These are phyloP conservation scores for Hyphodiscus hymeniophilus DNA, from an alignment of 495 filamentous ascomycete genomes.

Conservation along the genomic window DNA sequence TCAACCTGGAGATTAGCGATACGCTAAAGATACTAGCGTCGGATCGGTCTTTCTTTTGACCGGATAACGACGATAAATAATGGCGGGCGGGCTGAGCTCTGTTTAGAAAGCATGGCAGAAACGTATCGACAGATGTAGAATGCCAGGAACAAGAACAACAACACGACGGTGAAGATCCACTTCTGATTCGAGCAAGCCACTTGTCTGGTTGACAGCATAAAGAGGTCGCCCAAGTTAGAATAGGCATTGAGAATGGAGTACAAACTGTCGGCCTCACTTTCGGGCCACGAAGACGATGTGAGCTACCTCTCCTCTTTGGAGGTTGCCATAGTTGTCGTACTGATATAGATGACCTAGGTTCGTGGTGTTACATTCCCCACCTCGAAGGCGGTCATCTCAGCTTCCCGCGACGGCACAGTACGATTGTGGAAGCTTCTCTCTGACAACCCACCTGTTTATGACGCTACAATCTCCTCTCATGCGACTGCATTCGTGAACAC, in stretches of 20 bases:
- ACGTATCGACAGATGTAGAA: constrained; percentile 11
- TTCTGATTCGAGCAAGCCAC: background rate
- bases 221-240: background rate
- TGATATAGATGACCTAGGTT: constrained; percentile 49
- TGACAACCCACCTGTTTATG: constrained; percentile 59
- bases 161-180: background rate
- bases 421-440: constrained; percentile 70
- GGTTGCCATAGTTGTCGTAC: background rate
- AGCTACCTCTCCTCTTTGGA: constrained; percentile 25
- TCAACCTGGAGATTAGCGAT: too few relatives aligned
- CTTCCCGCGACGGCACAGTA: constrained; percentile 86
- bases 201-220: background rate
- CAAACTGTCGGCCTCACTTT: constrained; percentile 75
- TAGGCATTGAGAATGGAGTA: constrained; percentile 42
- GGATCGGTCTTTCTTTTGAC: background rate
- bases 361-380: constrained; percentile 76
- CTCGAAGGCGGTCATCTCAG: constrained; percentile 65
- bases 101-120: constrained; percentile 8
- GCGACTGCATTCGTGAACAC: constrained; percentile 79
- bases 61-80: constrained; percentile 5
- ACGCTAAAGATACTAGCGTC: background rate
- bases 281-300: constrained; percentile 80
- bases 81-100: too few relatives aligned
- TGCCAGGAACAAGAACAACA: background rate
- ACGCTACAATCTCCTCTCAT: constrained; percentile 65